These are phyloP conservation scores for Exophiala lecanii-corni DNA, from an alignment of 2,329 filamentous ascomycete species.

Conservation along the genomic window DNA sequence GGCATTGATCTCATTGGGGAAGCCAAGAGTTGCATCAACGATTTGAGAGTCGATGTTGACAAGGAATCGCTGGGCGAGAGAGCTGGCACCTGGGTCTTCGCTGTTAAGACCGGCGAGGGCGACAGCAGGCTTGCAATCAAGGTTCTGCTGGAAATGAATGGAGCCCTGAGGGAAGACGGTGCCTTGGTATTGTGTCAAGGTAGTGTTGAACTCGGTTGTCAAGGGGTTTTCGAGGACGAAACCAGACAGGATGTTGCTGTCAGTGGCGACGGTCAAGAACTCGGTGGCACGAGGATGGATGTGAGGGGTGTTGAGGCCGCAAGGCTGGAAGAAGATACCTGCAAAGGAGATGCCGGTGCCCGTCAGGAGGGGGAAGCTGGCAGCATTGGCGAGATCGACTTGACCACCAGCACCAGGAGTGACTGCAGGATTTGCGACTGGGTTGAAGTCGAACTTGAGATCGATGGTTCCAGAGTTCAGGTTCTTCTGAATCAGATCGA, in stretches of 20 bases:
- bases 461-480: conserved; percentile 17
- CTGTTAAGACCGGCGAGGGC: conserved; percentile 43
- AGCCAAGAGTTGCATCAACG: conserved; percentile 37
- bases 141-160: conserved; percentile 49
- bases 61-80: conserved; percentile 49
- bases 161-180: conserved; percentile 45
- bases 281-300: conserved; percentile 47
- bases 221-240: conserved; percentile 46
- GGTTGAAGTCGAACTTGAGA: conserved; percentile 29
- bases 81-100: conserved; percentile 35
- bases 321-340: conserved; percentile 31
- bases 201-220: conserved; percentile 37
- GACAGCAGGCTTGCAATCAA: conserved; percentile 39
- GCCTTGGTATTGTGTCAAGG: conserved; percentile 39
- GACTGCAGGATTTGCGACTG: conserved; percentile 21
- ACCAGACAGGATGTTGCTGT: conserved; percentile 38
- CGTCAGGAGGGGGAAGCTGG: conserved; percentile 27
- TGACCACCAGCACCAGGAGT: conserved; percentile 29
- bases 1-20: conserved; percentile 24
- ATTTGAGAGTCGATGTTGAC: conserved; percentile 41
- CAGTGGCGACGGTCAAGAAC: conserved; percentile 43
- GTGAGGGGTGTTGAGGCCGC: conserved; percentile 47
- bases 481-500: conserved; percentile 20
- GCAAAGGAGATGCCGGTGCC: conserved; percentile 24
- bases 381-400: conserved; percentile 25